Evolutionary conservation across 2,329 filamentous ascomycete species (phyloP).

Genomic region (Ceratocystis cacaofunesta): DNA sequence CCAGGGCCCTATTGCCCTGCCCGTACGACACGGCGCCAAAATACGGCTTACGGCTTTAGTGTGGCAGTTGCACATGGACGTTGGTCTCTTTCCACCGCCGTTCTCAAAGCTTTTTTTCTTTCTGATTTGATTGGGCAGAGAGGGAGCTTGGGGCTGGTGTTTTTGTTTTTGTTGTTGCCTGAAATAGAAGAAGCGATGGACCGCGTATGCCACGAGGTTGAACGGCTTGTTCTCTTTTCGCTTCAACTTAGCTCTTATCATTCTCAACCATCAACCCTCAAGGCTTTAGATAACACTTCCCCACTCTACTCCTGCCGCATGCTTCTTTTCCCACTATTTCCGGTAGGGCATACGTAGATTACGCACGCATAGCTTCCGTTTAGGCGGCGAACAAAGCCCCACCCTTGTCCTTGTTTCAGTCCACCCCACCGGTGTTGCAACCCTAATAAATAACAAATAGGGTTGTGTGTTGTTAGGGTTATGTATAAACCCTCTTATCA

Average conservation of each 20-base stretch:
- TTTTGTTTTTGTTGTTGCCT: not conserved
- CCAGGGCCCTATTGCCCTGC: not conserved
- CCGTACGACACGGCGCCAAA: not conserved
- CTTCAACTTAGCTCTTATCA: not conserved
- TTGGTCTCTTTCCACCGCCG: not conserved
- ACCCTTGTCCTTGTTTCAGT: no score
- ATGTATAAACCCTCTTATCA: not conserved
- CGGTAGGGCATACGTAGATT: not conserved
- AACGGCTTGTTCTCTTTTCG: not conserved
- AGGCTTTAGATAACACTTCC: not conserved
- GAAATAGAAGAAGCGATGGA: no score
- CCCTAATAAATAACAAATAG: fast-evolving
- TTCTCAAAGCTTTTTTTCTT: not conserved
- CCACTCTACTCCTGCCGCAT: not conserved
- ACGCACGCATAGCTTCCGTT: not conserved
- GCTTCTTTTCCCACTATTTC: not conserved
- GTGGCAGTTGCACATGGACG: not conserved
- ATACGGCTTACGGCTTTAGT: not conserved
- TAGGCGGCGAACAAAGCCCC: not conserved
- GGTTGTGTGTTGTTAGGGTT: not conserved
- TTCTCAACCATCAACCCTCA: not conserved
- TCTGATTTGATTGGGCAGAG: not conserved
- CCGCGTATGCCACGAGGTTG: not conserved
- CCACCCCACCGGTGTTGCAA: fast-evolving
- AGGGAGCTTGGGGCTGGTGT: not conserved